Evolutionary conservation across 1,284 basidiomycete genomes (phyloP), one percentile per base, ranked within the genome.

Genomic region (Microbotryum intermedium): DNA sequence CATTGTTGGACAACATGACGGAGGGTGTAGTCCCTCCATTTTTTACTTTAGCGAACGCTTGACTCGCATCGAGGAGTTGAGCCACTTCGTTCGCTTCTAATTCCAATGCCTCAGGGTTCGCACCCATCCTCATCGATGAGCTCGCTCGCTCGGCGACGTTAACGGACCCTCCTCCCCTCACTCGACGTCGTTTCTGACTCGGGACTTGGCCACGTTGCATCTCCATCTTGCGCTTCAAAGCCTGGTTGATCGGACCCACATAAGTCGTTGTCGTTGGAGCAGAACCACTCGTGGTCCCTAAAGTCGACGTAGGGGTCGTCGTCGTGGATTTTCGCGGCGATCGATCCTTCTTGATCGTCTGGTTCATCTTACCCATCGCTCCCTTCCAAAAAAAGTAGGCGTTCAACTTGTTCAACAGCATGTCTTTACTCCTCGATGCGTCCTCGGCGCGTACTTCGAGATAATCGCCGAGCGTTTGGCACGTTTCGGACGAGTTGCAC

Each of bases 311-410:
- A 42, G 57, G 49, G 30, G 50, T 10, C 20, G 21, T 42, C 20
- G 44, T 42, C 39, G 55, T 25, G 4, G 55, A 26, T 4, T 34
- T 39, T 1, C 42, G 45, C 43, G 45, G 20, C 49, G 50, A 21
- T 54, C 47, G 53, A 23, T 60, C 57, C 20, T 51, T 49, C 43
- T 66, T 67, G 29, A 70, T 55, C 16, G 59, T 61, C 6, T 62
- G 58, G 16, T 66, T 59, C 55, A 72, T 59, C 54, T 61, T 69
- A 30, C 77, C 77, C 5, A 87, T 76, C 59, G 80, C 79, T 9
- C 82, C 79, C 74, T 90, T 93, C 90, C 89, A 91, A 77, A 81
- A 84, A 21, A 95, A 79, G 73, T 92, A 90, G 26, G 79, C 74
- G 7, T 80, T 78, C 11, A 94, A 77, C 66, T 85, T 85, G 16